phyloP scores from a whole-genome alignment of 1,284 basidiomycete species.

The Sanghuangporus weigelae region DNA sequence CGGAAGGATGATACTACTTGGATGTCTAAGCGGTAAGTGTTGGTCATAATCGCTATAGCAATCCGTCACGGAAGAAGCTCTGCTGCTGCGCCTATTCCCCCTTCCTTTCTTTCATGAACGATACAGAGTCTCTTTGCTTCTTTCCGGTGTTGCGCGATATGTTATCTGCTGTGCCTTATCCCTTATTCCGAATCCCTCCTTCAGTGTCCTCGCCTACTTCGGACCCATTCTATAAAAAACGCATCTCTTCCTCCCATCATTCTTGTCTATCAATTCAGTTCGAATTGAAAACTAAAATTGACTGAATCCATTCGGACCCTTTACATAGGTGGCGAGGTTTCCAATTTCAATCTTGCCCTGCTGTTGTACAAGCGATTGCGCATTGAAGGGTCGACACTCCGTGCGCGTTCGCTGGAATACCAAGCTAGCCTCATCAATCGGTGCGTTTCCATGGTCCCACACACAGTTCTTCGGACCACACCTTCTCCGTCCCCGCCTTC shows the following conservation, averaged over 20 bases:
- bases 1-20: conserved; percentile 72
- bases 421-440: conserved; percentile 72
- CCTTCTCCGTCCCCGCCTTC: background rate
- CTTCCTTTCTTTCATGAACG: background rate
- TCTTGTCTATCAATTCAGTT: background rate
- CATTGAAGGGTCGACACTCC: conserved; percentile 86
- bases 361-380: conserved; percentile 84
- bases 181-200: background rate
- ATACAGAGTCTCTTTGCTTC: background rate
- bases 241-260: background rate
- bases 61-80: background rate
- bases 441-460: conserved; percentile 31
- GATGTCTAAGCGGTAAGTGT: conserved; percentile 61
- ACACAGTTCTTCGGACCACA: background rate
- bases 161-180: background rate
- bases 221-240: background rate
- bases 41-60: background rate
- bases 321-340: conserved; percentile 55
- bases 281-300: background rate
- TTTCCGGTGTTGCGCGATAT: background rate
- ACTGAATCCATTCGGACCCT: background rate
- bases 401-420: conserved; percentile 75
- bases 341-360: conserved; percentile 58
- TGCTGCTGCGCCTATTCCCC: background rate
- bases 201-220: background rate